Conservation (phyloP, 1,284 basidiomycete genomes). For the Malassezia equina region DNA sequence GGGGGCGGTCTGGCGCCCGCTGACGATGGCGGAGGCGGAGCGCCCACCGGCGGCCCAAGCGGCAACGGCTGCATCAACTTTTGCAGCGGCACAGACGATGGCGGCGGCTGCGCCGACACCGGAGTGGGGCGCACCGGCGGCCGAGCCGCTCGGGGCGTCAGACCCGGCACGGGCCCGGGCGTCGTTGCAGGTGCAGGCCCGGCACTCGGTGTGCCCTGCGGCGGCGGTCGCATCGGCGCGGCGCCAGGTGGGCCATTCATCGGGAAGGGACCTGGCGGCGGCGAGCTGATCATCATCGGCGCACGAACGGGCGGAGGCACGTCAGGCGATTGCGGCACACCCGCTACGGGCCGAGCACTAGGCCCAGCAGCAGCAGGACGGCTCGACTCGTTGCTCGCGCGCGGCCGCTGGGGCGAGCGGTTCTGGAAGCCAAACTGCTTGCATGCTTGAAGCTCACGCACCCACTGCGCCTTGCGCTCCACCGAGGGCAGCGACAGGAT, state of each 20-base stretch:
- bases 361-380: neutral
- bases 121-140: neutral
- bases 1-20: neutral
- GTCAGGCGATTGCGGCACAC: neutral
- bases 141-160: neutral
- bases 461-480: conserved; percentile 59
- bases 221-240: neutral
- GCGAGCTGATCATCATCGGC: neutral
- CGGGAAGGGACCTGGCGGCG: neutral
- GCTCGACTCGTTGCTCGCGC: neutral
- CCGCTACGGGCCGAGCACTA: neutral
- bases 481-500: conserved; percentile 56
- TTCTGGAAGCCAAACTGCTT: conserved; percentile 61
- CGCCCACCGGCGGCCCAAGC: neutral
- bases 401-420: neutral
- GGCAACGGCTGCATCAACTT: neutral
- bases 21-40: neutral
- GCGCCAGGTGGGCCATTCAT: neutral
- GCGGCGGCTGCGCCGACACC: neutral
- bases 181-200: neutral
- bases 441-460: conserved; percentile 70
- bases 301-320: neutral
- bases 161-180: neutral
- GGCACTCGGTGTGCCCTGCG: neutral
- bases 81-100: neutral